Percentiles rank a stretch among this genome's conserved stretches.
phyloP scores from a whole-genome alignment of 1,139 yeast genomes.

The Debaryomycetaceae sp. region DNA sequence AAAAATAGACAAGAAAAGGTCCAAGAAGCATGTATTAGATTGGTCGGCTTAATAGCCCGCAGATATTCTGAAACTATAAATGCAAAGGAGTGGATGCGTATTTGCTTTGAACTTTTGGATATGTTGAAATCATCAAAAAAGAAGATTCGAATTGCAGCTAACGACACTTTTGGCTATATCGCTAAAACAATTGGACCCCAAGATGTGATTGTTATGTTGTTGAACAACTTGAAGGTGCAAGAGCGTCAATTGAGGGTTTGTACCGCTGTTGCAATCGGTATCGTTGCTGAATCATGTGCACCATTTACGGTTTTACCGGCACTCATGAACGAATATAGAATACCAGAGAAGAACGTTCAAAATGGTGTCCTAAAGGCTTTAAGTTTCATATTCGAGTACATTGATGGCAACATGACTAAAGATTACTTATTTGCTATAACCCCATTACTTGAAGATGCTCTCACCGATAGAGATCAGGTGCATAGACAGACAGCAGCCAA shows the following conservation, averaged over 20 bases:
- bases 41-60: constrained; percentile 81
- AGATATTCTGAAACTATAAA: constrained; percentile 83
- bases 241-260: constrained; percentile 96
- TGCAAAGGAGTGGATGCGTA: constrained; percentile 97
- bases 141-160: constrained; percentile 79
- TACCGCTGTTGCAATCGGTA: constrained; percentile 97
- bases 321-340: constrained; percentile 89
- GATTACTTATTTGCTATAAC: constrained; percentile 82
- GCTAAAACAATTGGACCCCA: constrained; percentile 96
- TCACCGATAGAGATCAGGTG: constrained; percentile 86
- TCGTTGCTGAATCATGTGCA: constrained; percentile 89
- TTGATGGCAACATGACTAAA: constrained; percentile 68
- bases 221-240: constrained; percentile 84
- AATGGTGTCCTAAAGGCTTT: constrained; percentile 92
- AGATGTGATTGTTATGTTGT: constrained; percentile 80
- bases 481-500: constrained; percentile 96
- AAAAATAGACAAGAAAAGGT: constrained; percentile 90
- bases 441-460: constrained; percentile 84
- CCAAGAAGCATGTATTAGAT: constrained; percentile 75
- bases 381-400: constrained; percentile 91
- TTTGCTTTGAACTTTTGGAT: constrained; percentile 86
- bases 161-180: constrained; percentile 85
- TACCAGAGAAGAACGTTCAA: constrained; percentile 91
- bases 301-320: constrained; percentile 97
- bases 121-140: constrained; percentile 84